phyloP scores from a whole-genome alignment of 768 basidiomycete species.

The Boletus sp. region DNA sequence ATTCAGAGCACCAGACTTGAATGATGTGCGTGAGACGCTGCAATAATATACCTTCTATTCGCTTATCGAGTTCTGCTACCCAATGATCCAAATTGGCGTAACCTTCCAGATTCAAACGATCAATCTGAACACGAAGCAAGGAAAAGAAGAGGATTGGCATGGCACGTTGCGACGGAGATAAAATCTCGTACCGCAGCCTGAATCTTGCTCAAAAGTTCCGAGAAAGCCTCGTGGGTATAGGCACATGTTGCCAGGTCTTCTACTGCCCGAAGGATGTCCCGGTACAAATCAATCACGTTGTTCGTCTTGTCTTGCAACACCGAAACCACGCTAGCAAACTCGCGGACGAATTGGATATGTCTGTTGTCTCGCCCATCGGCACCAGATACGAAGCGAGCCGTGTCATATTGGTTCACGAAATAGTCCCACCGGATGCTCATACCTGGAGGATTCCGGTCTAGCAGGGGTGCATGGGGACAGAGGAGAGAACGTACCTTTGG shows the following conservation, averaged over 20 bases:
- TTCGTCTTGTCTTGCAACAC: slow-evolving; percentile 97
- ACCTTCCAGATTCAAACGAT: slow-evolving; percentile 91
- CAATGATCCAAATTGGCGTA: slow-evolving; percentile 93
- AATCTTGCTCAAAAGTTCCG: slow-evolving; percentile 69
- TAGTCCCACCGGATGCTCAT: slow-evolving; percentile 97
- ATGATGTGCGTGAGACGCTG: slow-evolving; percentile 75
- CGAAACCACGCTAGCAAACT: slow-evolving; percentile 91
- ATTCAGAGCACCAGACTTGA: slow-evolving; percentile 85
- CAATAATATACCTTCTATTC: slow-evolving; percentile 78
- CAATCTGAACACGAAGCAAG: slow-evolving; percentile 56
- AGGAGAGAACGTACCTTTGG: slow-evolving; percentile 57
- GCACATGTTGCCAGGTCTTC: slow-evolving; percentile 87
- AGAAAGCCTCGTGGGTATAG: slow-evolving; percentile 81
- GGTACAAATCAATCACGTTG: slow-evolving; percentile 85
- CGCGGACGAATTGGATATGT: slow-evolving; percentile 91
- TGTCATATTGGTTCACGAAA: slow-evolving; percentile 92
- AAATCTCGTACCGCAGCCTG: slow-evolving; percentile 70
- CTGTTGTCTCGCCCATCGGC: slow-evolving; percentile 80
- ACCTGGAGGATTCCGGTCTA: slow-evolving; percentile 44
- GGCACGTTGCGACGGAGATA: neutral
- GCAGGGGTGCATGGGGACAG: neutral
- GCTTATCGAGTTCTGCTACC: slow-evolving; percentile 78
- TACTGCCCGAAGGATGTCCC: slow-evolving; percentile 77
- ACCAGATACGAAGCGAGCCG: slow-evolving; percentile 65
- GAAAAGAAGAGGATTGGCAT: neutral